phyloP scores from a whole-genome alignment of 73 alveolate species.

The Paramecium sonneborni region DNA sequence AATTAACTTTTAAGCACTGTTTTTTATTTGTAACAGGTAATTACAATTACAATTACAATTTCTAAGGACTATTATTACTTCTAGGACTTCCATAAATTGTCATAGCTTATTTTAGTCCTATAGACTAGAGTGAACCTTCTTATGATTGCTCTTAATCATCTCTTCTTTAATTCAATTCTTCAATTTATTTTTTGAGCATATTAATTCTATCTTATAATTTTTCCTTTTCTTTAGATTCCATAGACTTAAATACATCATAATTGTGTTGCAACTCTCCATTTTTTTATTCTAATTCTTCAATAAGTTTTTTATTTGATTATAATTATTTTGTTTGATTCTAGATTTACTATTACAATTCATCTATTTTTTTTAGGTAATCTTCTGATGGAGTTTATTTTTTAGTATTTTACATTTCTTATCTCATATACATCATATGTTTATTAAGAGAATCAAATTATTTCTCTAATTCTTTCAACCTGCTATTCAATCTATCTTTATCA shows the following conservation, averaged over 20 bases:
- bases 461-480: background rate
- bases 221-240: conserved; percentile 51
- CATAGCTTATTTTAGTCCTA: background rate
- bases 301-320: background rate
- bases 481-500: background rate
- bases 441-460: background rate
- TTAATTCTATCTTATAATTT: conserved; percentile 38
- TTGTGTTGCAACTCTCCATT: conserved; percentile 10
- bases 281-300: conserved; percentile 20
- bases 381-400: conserved; percentile 5
- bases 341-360: background rate
- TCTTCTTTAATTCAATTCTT: background rate
- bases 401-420: background rate
- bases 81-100: conserved; percentile 13
- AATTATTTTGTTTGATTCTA: background rate
- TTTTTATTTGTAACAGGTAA: background rate
- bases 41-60: background rate
- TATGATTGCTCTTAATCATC: background rate
- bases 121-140: background rate
- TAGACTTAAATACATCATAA: conserved; percentile 23
- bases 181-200: conserved; percentile 36
- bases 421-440: conserved; percentile 40
- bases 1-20: background rate
- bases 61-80: background rate
- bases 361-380: conserved; percentile 25